A percentile compares a stretch with the other conserved stretches of the same genome.
Conservation (phyloP, 2,329 filamentous ascomycete genomes). For the Colletotrichum gigasporum region DNA sequence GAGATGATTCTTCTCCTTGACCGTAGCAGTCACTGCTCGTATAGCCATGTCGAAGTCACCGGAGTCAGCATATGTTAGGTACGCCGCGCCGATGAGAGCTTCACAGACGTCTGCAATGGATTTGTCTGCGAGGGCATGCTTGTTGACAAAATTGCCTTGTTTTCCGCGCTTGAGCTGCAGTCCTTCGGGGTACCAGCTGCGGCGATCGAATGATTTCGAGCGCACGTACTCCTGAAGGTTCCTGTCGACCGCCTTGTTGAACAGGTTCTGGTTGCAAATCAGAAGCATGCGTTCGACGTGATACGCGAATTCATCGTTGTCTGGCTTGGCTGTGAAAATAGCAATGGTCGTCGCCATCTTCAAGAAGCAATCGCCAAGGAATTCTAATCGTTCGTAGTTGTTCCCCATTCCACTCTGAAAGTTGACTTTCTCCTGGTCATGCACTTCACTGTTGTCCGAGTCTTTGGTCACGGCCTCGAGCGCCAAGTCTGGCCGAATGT, state of each 20-base stretch:
- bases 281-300: constrained; percentile 92
- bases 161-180: constrained; percentile 80
- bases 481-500: constrained; percentile 74
- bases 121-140: constrained; percentile 84
- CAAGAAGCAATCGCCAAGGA: constrained; percentile 91
- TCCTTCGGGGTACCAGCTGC: constrained; percentile 89
- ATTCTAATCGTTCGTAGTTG: constrained; percentile 95
- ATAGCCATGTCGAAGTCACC: constrained; percentile 66
- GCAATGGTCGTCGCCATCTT: constrained; percentile 96
- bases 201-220: constrained; percentile 81
- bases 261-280: constrained; percentile 91
- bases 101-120: constrained; percentile 94
- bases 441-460: constrained; percentile 83
- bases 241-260: constrained; percentile 76
- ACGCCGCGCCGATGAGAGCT: constrained; percentile 89
- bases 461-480: constrained; percentile 94
- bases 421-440: constrained; percentile 73
- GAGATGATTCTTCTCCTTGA: constrained; percentile 73
- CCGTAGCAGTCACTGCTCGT: constrained; percentile 73
- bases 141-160: constrained; percentile 58
- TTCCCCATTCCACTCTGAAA: constrained; percentile 88
- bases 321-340: constrained; percentile 79
- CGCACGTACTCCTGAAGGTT: constrained; percentile 80
- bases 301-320: constrained; percentile 84
- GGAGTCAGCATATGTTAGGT: constrained; percentile 57